These are phyloP conservation scores for Coemansia interrupta DNA, from an alignment of 192 early-diverging fungal species.

Conservation along the genomic window DNA sequence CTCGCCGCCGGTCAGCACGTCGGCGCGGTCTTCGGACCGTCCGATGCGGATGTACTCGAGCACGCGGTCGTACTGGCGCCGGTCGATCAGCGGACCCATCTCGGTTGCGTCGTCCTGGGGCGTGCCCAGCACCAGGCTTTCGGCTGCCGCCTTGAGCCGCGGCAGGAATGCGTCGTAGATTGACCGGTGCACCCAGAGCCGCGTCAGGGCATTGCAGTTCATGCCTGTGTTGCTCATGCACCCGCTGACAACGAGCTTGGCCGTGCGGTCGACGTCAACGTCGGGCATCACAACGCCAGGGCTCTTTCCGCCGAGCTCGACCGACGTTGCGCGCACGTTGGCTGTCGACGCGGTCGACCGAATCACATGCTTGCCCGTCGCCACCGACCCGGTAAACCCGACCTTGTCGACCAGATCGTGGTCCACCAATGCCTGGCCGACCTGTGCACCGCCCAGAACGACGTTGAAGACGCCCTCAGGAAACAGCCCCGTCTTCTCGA, in stretches of 20 bases:
- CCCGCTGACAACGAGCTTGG: slow-evolving; percentile 40
- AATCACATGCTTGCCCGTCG: slow-evolving; percentile 55
- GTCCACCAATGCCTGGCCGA: slow-evolving; percentile 50
- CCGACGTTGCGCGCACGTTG: slow-evolving; percentile 45
- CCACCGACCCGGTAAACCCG: slow-evolving; percentile 57
- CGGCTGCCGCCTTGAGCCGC: slow-evolving; percentile 48
- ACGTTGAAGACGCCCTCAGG: slow-evolving; percentile 56
- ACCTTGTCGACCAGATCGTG: slow-evolving; percentile 53
- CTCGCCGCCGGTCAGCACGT: slow-evolving; percentile 44
- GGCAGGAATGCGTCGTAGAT: slow-evolving; percentile 64
- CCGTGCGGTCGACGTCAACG: slow-evolving; percentile 52
- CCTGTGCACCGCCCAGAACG: slow-evolving; percentile 52
- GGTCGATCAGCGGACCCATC: slow-evolving; percentile 56
- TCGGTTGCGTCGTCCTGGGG: slow-evolving; percentile 22
- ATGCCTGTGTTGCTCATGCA: slow-evolving; percentile 67
- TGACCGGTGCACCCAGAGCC: slow-evolving; percentile 66
- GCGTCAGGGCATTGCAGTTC: slow-evolving; percentile 71
- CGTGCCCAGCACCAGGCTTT: slow-evolving; percentile 23
- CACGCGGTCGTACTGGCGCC: slow-evolving; percentile 57
- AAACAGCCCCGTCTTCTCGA: slow-evolving; percentile 37
- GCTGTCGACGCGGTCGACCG: slow-evolving; percentile 45
- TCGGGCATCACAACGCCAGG: slow-evolving; percentile 55
- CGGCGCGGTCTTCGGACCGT: slow-evolving; percentile 17
- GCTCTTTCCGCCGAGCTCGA: slow-evolving; percentile 63
- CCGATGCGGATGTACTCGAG: slow-evolving; percentile 52